These are phyloP conservation scores for Sonneratia alba DNA, from an alignment of 345 rosid species.

Conservation along the genomic window DNA sequence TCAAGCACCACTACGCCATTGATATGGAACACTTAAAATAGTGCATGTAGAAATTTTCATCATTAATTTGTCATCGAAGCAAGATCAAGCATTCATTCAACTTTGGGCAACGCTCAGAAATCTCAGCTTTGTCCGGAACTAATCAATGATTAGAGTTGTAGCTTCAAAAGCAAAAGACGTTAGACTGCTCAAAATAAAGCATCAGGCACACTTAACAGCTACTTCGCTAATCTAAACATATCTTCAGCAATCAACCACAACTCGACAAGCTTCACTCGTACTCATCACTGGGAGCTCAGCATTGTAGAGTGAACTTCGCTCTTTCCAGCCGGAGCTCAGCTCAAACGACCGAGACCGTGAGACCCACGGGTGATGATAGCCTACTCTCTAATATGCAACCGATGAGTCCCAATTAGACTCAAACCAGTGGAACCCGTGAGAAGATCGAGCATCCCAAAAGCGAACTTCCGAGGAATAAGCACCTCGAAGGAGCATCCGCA, in stretches of 20 bases:
- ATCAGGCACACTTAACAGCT: background rate
- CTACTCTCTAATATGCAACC: background rate
- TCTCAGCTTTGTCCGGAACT: background rate
- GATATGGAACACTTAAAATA: background rate
- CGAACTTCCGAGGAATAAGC: background rate
- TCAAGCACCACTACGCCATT: background rate
- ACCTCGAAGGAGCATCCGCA: slow-evolving; percentile 59
- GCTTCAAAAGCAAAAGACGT: background rate
- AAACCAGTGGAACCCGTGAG: background rate
- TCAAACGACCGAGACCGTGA: background rate
- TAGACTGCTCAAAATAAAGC: too few relatives aligned
- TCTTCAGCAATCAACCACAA: too few relatives aligned
- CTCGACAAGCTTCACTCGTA: too few relatives aligned
- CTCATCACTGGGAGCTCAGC: background rate
- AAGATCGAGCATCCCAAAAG: background rate
- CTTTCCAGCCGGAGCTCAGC: background rate
- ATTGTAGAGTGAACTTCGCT: background rate
- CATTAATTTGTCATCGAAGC: background rate
- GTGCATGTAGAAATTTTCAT: background rate
- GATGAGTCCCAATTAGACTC: too few relatives aligned
- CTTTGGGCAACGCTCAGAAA: too few relatives aligned
- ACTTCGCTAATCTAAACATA: background rate
- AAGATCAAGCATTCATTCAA: background rate
- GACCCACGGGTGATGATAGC: background rate
- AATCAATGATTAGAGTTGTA: background rate